Conservation (phyloP, 306 rosid species). For the Lathyrus oleraceus region DNA sequence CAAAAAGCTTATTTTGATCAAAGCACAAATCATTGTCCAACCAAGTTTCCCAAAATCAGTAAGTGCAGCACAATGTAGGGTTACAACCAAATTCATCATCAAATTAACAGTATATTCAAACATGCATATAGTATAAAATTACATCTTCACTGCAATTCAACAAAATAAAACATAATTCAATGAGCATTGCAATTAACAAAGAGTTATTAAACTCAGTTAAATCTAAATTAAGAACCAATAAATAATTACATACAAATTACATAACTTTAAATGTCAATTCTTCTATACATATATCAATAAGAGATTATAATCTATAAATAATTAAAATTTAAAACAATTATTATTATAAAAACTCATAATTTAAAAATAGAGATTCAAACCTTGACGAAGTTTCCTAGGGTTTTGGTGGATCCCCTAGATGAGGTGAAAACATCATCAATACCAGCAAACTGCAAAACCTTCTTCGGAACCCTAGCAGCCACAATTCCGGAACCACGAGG, state of each 20-base stretch:
- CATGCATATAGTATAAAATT: background rate
- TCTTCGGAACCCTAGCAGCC: constrained; percentile 47
- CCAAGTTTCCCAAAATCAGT: background rate
- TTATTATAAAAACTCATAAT: background rate
- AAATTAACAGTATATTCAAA: background rate
- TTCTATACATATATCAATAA: too few species aligned
- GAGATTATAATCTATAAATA: too few species aligned
- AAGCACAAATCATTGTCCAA: too few species aligned
- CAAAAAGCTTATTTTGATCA: background rate
- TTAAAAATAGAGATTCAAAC: background rate
- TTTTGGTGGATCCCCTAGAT: constrained; percentile 43
- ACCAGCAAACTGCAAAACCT: constrained; percentile 43
- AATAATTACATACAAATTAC: too few species aligned
- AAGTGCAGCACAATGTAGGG: background rate
- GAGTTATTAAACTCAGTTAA: too few species aligned
- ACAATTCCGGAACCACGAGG: constrained; percentile 47
- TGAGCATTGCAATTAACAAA: background rate
- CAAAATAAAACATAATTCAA: background rate
- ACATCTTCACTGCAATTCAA: background rate
- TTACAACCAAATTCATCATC: background rate
- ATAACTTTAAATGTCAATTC: too few species aligned
- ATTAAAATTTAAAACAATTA: background rate
- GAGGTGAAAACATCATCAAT: constrained; percentile 45
- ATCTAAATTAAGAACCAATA: background rate
- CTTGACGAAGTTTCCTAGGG: constrained; percentile 47